Evolutionary conservation across 306 rosid species (phyloP), one percentile per base, ranked within the genome.

Genomic region (Nissolia schottii): DNA sequence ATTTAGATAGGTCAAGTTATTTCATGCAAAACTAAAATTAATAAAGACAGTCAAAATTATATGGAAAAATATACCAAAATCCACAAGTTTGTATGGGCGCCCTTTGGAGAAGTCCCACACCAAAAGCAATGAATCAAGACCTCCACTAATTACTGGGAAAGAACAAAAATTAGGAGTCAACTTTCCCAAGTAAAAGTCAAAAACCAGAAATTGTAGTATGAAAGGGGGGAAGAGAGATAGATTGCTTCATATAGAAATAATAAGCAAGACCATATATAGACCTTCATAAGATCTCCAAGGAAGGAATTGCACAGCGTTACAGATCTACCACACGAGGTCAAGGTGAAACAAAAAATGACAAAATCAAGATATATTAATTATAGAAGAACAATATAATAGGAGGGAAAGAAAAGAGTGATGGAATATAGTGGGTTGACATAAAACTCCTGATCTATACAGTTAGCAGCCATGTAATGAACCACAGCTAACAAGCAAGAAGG

Each of bases 211-310:
- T 51, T 43, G 12, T 57, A 32, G 37, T 12, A n/a, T 8, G 20
- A 3, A 22, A 45, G 5, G 49, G 61, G 4, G 34, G 12, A 49
- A 25, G 6, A 61, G 6, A 57, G 64, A 51, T n/a, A 14, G 0
- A 66, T 10, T 75, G 2, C 60, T 10, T 75, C 24, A 48, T 18
- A 50, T 7, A 55, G 32, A 6, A 32, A 45, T 41, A 76, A 49
- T 46, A 43, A 70, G 81, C 25, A 53, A 38, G 60, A 64, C 19
- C 48, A 13, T 45, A 32, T 37, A 15, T 79, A 68, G 61, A 93
- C 96, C 97, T 93, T 93, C 98, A 92, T 97, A 93, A 38, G 96
- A 86, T 89, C 82, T 86, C 98, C 98, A 93, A 74, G 98, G 93
- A 90, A 93, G 98, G 78, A 93, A 93, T 67, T 93, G 92, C 38